Evolutionary conservation across 108 stramenopile species (phyloP).

Genomic region (Schizochytrium sp.): DNA sequence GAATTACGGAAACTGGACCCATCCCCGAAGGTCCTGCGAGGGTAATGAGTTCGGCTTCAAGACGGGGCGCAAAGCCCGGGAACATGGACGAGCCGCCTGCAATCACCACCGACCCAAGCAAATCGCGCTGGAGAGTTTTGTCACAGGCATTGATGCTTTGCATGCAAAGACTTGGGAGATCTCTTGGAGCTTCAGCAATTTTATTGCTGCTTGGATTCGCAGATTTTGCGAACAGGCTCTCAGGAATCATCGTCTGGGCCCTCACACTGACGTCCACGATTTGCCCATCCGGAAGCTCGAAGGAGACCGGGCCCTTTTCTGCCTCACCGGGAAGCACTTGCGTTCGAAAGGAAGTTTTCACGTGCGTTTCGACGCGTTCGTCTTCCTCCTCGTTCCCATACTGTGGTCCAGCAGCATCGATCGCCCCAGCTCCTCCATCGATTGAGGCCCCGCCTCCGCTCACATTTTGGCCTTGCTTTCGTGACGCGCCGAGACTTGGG

Average conservation of each 20-base stretch:
- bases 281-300: conserved; percentile 13
- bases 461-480: too few relatives aligned
- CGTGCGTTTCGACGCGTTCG: background rate
- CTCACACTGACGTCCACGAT: background rate
- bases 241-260: background rate
- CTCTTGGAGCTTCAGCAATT: too few relatives aligned
- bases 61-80: background rate
- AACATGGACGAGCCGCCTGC: conserved; percentile 7
- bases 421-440: too few relatives aligned
- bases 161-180: background rate
- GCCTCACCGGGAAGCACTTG: background rate
- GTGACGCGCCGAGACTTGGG: too few relatives aligned
- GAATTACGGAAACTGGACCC: background rate
- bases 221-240: background rate
- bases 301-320: background rate
- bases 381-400: background rate
- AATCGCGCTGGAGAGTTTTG: background rate
- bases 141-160: background rate
- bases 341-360: background rate
- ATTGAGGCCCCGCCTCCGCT: too few relatives aligned
- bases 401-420: too few relatives aligned
- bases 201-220: background rate
- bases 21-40: background rate
- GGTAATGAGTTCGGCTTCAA: background rate
- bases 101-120: background rate